phyloP scores from a whole-genome alignment of 169 alveolate genomes.

The Plasmodium blacklocki region DNA sequence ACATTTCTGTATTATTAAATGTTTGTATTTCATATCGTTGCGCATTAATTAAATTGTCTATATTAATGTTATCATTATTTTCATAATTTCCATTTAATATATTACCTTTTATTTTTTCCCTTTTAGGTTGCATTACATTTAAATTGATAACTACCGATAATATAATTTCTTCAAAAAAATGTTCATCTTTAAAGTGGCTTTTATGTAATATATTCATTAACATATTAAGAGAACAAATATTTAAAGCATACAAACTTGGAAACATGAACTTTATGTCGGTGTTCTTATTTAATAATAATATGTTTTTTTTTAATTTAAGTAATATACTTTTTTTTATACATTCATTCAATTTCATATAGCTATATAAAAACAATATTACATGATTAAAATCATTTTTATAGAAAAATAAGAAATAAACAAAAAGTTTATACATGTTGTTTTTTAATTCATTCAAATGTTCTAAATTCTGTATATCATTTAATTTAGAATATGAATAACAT shows the following conservation, averaged over 20 bases:
- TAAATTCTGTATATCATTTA: slow-evolving; percentile 9
- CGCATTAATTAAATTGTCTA: no score
- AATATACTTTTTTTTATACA: slow-evolving; percentile 23
- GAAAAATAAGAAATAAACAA: slow-evolving; percentile 56
- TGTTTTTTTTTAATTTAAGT: slow-evolving; percentile 26
- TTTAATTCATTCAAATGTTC: slow-evolving; percentile 36
- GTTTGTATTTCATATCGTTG: no score
- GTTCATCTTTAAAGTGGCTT: slow-evolving; percentile 17
- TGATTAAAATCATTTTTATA: slow-evolving; percentile 28
- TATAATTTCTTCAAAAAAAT: slow-evolving; percentile 26
- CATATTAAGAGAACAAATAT: slow-evolving; percentile 61
- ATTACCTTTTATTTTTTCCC: slow-evolving; percentile 21
- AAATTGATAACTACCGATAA: slow-evolving; percentile 35
- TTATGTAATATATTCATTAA: slow-evolving; percentile 36
- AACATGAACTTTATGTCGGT: not conserved
- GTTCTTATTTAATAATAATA: not conserved
- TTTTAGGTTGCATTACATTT: slow-evolving; percentile 40
- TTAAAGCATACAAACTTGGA: slow-evolving; percentile 8
- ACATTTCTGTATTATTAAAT: no score
- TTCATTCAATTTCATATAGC: slow-evolving; percentile 38
- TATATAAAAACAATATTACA: slow-evolving; percentile 41
- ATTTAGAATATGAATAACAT: slow-evolving; percentile 58
- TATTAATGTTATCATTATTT: not conserved
- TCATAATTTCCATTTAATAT: slow-evolving; percentile 23
- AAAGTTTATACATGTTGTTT: slow-evolving; percentile 45